Conservation (phyloP, 805 yeast species). For the Zygoascus ofunaensis region DNA sequence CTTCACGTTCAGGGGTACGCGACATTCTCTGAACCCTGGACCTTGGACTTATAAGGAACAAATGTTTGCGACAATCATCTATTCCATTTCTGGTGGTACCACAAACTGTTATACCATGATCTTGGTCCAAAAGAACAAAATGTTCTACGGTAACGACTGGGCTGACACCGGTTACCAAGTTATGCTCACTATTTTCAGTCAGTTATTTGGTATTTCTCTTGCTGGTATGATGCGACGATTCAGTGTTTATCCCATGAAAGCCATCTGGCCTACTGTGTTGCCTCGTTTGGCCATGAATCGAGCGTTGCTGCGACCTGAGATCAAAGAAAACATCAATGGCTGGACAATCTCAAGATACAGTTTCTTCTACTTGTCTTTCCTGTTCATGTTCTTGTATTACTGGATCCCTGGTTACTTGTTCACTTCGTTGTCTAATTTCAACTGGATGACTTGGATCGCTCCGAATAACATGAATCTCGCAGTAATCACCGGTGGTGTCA, state of each 20-base stretch:
- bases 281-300: constrained; percentile 38
- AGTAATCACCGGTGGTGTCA: constrained; percentile 36
- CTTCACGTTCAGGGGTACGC: constrained; percentile 33
- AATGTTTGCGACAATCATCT: constrained; percentile 42
- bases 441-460: constrained; percentile 54
- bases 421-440: constrained; percentile 46
- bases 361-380: constrained; percentile 34
- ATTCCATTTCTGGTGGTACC: constrained; percentile 2
- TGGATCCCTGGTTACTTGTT: constrained; percentile 56
- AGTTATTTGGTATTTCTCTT: constrained; percentile 41
- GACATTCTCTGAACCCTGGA: constrained; percentile 44
- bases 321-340: constrained; percentile 28
- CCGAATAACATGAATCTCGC: constrained; percentile 44
- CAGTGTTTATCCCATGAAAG: constrained; percentile 32
- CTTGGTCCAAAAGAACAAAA: constrained; percentile 14
- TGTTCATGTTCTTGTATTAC: constrained; percentile 38
- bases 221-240: constrained; percentile 47
- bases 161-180: constrained; percentile 30
- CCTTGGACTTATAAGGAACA: constrained; percentile 58
- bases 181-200: constrained; percentile 36
- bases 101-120: constrained; percentile 14
- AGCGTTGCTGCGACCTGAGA: constrained; percentile 31
- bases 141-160: constrained; percentile 19
- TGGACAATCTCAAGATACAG: constrained; percentile 48
- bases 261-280: constrained; percentile 44